Conservation (phyloP, 202 grass and related monocot genomes). For the Panicum virgatum region DNA sequence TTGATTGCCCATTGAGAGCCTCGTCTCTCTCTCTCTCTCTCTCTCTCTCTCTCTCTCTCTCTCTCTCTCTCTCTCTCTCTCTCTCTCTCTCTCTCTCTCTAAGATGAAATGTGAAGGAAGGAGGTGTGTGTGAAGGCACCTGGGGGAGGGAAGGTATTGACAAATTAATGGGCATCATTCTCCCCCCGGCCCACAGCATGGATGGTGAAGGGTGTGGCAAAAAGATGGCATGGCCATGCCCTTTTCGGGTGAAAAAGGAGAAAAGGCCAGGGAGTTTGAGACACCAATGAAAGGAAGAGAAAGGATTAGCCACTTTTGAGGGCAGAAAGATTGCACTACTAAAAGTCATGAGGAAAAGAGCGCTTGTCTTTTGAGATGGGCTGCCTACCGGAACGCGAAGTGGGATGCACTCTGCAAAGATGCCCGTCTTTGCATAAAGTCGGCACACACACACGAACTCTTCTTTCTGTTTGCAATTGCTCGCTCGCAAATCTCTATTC, state of each 20-base stretch:
- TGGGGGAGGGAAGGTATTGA: conserved; percentile 38
- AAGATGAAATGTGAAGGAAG: background rate
- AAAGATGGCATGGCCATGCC: conserved; percentile 55
- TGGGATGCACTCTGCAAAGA: conserved; percentile 79
- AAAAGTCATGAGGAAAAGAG: conserved; percentile 54
- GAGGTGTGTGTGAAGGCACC: conserved; percentile 46
- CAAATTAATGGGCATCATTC: conserved; percentile 41
- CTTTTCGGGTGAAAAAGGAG: conserved; percentile 43
- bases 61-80: background rate
- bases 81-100: background rate
- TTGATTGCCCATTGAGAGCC: conserved; percentile 43
- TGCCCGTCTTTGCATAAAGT: conserved; percentile 48
- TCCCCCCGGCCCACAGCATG: conserved; percentile 32
- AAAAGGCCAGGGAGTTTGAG: conserved; percentile 62
- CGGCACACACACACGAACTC: conserved; percentile 1
- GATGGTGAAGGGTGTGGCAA: conserved; percentile 43
- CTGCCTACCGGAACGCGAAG: conserved; percentile 33
- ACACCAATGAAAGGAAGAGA: conserved; percentile 74
- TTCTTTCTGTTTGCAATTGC: conserved; percentile 37
- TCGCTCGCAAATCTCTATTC: background rate
- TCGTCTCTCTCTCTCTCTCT: conserved; percentile 16
- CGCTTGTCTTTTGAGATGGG: conserved; percentile 62
- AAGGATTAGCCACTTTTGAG: conserved; percentile 67
- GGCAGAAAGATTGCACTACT: conserved; percentile 72
- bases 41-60: background rate